phyloP scores from a whole-genome alignment of 495 filamentous ascomycete genomes.

The Cetradonia linearis region DNA sequence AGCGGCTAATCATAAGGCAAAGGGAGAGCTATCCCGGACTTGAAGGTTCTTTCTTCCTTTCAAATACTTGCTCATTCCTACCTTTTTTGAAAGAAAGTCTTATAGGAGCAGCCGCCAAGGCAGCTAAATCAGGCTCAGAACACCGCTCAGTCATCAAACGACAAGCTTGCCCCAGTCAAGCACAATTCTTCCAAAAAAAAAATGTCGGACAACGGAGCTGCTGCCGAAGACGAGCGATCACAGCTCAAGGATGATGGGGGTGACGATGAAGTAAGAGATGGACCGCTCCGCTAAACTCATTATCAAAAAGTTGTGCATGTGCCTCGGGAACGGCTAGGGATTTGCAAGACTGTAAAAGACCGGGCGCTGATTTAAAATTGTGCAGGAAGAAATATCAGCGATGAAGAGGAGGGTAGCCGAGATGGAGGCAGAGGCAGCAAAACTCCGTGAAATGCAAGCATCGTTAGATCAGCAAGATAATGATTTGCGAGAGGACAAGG shows the following conservation, averaged over 20 bases:
- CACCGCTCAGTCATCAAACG: not conserved
- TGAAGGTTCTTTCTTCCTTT: not conserved
- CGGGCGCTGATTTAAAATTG: constrained; percentile 25
- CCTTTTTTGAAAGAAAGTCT: too few species aligned
- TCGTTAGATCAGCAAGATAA: constrained; percentile 74
- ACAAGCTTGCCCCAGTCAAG: not conserved
- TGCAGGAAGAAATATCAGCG: constrained; percentile 84
- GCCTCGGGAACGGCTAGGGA: constrained; percentile 13
- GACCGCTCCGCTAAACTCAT: constrained; percentile 16
- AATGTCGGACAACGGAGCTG: constrained; percentile 25
- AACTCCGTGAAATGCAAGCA: constrained; percentile 93
- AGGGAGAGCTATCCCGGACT: not conserved
- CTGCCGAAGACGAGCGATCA: constrained; percentile 21
- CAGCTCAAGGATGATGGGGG: constrained; percentile 26
- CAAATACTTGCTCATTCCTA: too few species aligned
- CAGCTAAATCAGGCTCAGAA: too few species aligned
- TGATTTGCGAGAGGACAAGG: constrained; percentile 80
- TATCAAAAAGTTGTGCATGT: constrained; percentile 16
- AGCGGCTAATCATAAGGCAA: not conserved
- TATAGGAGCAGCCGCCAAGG: too few species aligned
- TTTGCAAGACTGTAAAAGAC: constrained; percentile 23
- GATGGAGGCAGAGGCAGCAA: constrained; percentile 96
- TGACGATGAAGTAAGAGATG: constrained; percentile 31
- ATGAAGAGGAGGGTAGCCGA: constrained; percentile 98
- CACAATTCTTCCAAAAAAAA: not conserved